These are phyloP conservation scores for Cryptosporidium viatorum DNA, from an alignment of 169 alveolate species.

Conservation along the genomic window DNA sequence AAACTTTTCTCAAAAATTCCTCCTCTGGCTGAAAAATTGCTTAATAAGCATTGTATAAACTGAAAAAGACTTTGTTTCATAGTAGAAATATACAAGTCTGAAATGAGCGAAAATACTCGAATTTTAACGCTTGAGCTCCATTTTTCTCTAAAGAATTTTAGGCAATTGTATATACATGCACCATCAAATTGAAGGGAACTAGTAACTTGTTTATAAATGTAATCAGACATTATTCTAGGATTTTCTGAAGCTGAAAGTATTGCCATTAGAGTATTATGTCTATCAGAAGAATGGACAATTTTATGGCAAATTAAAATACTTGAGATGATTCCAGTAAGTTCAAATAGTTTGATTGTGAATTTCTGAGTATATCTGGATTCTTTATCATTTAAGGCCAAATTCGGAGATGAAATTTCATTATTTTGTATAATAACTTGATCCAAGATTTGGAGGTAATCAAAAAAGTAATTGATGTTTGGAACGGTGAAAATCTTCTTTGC, in stretches of 20 bases:
- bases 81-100: conserved; percentile 36
- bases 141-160: conserved; percentile 28
- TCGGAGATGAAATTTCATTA: neutral
- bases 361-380: neutral
- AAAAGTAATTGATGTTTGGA: conserved; percentile 37
- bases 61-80: conserved; percentile 52
- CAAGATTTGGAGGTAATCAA: conserved; percentile 28
- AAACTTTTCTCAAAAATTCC: conserved; percentile 69
- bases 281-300: neutral
- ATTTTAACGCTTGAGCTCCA: conserved; percentile 45
- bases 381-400: neutral
- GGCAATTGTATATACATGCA: conserved; percentile 50
- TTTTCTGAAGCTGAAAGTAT: conserved; percentile 59
- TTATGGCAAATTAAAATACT: conserved; percentile 31
- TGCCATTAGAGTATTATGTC: conserved; percentile 30
- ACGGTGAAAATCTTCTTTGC: conserved; percentile 23
- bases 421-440: neutral
- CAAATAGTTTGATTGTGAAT: neutral
- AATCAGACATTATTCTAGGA: conserved; percentile 39
- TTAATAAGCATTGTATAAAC: conserved; percentile 31
- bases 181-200: conserved; percentile 34
- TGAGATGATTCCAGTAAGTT: conserved; percentile 32
- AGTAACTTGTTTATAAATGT: conserved; percentile 30
- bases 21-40: conserved; percentile 24
- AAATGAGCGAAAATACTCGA: conserved; percentile 27